Evolutionary conservation across 352 stramenopile genomes (phyloP), one percentile per base, ranked within the genome.

Genomic region (Peronospora belbahrii): DNA sequence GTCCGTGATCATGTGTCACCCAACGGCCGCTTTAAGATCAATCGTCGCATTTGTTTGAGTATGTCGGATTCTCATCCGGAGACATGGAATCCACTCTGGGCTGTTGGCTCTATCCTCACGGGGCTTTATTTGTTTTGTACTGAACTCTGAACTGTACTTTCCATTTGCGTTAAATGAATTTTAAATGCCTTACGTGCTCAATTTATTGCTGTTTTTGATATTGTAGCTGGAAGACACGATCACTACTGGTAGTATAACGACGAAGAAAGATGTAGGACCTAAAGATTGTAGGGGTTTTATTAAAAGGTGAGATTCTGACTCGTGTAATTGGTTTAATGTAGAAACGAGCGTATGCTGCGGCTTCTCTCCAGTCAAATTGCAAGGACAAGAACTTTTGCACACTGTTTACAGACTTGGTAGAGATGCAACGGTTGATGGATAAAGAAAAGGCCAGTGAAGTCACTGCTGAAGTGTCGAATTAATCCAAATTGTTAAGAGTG

Each of bases 51-150:
- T 36, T 98, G 94, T 61, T 56, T 98, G 13, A 92, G 69, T 45
- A 97, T 97, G 90, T 95, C 81, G 36, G 92, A 97, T 67, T 97
- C 95, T 56, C 91, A 97, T 56, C 88, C 88, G 4, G 89, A 97
- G 67, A 94, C 79, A 3, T 97, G 94, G 94, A 97, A 97, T 69
- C 94, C 94, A 22, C 88, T 97, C 59, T 97, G 92, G 92, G 84
- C 74, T n/a, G 86, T 97, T 19, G 79, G 70, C 34, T 97, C 90
- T 18, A 97, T 98, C 60, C 71, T 98, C 43, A 96, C 83, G 23
- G 94, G 92, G 2, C 64, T 98, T 13, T 95, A 96, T 56, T 97
- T 86, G 7, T 98, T 98, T n/a, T n/a, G n/a, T n/a, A n/a, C n/a
- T n/a, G n/a, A n/a, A n/a, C n/a, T n/a, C n/a, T n/a, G n/a, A n/a